These are phyloP conservation scores for Peronospora destructor DNA, from an alignment of 352 stramenopile genomes.

Conservation along the genomic window DNA sequence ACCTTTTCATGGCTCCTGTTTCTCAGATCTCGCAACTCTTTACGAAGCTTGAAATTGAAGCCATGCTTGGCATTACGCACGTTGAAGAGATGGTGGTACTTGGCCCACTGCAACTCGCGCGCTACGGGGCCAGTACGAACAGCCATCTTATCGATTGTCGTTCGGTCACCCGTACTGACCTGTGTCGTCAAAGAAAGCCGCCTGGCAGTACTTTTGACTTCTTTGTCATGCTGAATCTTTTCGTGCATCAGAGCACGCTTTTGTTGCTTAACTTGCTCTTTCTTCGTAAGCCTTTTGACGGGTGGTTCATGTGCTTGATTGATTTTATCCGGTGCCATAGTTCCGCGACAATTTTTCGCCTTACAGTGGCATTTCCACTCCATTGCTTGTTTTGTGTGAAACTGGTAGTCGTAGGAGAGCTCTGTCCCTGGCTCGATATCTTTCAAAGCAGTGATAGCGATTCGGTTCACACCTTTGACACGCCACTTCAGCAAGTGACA, in stretches of 20 bases:
- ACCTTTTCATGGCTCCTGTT: conserved; percentile 14
- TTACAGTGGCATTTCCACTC: conserved; percentile 86
- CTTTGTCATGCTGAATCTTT: conserved; percentile 57
- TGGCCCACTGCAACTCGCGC: conserved; percentile 59
- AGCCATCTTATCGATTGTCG: conserved; percentile 44
- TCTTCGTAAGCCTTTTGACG: conserved; percentile 74
- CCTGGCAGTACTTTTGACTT: conserved; percentile 53
- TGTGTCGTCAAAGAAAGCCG: conserved; percentile 61
- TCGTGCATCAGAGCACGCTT: conserved; percentile 64
- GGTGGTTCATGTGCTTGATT: conserved; percentile 31
- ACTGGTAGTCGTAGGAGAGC: conserved; percentile 94
- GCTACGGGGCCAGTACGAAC: conserved; percentile 47
- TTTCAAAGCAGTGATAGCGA: conserved; percentile 87
- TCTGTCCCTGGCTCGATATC: conserved; percentile 88
- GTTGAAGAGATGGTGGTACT: conserved; percentile 46
- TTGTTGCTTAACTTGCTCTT: conserved; percentile 57
- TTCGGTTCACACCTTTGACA: conserved; percentile 87
- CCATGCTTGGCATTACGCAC: conserved; percentile 50
- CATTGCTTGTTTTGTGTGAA: conserved; percentile 82
- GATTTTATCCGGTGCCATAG: conserved; percentile 80
- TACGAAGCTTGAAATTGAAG: conserved; percentile 72
- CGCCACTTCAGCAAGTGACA: conserved; percentile 93
- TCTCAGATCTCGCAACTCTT: conserved; percentile 43
- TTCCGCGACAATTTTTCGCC: conserved; percentile 71
- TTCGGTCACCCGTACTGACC: conserved; percentile 43